A percentile compares a stretch with the other conserved stretches of the same genome.
phyloP scores from a whole-genome alignment of 1,284 basidiomycete species.

The Lentinula novae-zelandiae region DNA sequence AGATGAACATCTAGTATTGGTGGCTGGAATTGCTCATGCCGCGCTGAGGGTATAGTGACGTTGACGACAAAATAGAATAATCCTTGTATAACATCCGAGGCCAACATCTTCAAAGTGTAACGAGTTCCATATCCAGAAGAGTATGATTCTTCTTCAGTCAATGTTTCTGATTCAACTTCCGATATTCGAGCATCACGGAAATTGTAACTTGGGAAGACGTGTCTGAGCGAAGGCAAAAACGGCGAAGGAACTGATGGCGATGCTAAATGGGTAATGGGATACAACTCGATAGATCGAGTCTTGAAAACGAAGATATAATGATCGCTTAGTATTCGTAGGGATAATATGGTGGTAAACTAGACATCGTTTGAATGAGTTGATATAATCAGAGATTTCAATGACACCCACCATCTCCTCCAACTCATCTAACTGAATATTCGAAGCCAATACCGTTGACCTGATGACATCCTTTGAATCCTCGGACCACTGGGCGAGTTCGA shows the following conservation, averaged over 20 bases:
- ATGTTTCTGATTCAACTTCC: slow-evolving; percentile 14
- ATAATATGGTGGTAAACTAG: slow-evolving; percentile 50
- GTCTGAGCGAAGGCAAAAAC: slow-evolving; percentile 20
- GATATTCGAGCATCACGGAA: slow-evolving; percentile 44
- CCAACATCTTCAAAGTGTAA: slow-evolving; percentile 35
- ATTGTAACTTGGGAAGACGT: slow-evolving; percentile 32
- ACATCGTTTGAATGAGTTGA: not conserved
- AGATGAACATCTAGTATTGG: slow-evolving; percentile 28
- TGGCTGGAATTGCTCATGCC: not conserved
- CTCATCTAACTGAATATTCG: slow-evolving; percentile 22
- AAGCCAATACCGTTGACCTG: not conserved
- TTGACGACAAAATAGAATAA: slow-evolving; percentile 44
- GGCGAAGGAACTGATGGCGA: not conserved
- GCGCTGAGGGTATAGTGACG: slow-evolving; percentile 18
- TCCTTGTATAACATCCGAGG: slow-evolving; percentile 50
- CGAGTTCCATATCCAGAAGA: not conserved
- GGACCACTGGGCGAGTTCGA: slow-evolving; percentile 33
- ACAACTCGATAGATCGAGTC: slow-evolving; percentile 46
- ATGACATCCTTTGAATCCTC: slow-evolving; percentile 4
- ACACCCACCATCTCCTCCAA: slow-evolving; percentile 29
- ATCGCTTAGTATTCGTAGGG: slow-evolving; percentile 39
- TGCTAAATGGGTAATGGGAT: slow-evolving; percentile 24
- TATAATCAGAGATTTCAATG: not conserved
- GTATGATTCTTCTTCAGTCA: not conserved
- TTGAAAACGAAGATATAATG: slow-evolving; percentile 47